Conservation (phyloP, 164 flowering plant species). For the Warburgia ugandensis region DNA sequence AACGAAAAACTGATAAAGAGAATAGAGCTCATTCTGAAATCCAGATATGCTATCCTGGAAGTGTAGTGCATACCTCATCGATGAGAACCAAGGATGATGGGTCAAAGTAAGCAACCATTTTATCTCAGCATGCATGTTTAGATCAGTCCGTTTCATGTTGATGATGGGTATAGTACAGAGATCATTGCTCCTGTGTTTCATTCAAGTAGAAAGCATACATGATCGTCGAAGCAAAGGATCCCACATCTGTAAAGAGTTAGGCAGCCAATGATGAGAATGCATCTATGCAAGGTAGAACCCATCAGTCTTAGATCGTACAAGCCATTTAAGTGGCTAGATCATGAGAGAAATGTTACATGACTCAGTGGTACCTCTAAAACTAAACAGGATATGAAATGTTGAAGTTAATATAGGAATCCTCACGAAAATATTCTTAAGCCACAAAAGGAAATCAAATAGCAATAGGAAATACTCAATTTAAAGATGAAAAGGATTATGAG, state of each 20-base stretch:
- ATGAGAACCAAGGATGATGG: conserved; percentile 39
- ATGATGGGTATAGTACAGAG: conserved; percentile 61
- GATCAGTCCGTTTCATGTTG: conserved; percentile 55
- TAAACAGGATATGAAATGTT: no score
- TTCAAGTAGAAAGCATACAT: conserved; percentile 60
- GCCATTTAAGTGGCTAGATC: no score
- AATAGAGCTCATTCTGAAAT: no score
- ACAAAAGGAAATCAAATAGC: not conserved
- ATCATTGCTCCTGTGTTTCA: conserved; percentile 26
- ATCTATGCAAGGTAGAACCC: no score
- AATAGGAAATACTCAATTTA: no score
- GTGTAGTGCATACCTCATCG: conserved; percentile 48
- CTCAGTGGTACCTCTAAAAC: no score
- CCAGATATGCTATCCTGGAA: not conserved
- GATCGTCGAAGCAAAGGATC: conserved; percentile 48
- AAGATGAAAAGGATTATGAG: no score
- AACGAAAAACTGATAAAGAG: not conserved
- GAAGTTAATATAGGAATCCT: no score
- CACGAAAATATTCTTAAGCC: not conserved
- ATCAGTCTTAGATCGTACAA: no score
- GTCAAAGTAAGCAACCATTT: conserved; percentile 57
- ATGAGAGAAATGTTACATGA: no score
- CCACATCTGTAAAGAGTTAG: conserved; percentile 54
- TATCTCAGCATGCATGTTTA: conserved; percentile 41
- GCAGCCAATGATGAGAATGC: no score